These are phyloP conservation scores for Bipolaris cookei DNA, from an alignment of 2,329 filamentous ascomycete genomes.

Conservation along the genomic window DNA sequence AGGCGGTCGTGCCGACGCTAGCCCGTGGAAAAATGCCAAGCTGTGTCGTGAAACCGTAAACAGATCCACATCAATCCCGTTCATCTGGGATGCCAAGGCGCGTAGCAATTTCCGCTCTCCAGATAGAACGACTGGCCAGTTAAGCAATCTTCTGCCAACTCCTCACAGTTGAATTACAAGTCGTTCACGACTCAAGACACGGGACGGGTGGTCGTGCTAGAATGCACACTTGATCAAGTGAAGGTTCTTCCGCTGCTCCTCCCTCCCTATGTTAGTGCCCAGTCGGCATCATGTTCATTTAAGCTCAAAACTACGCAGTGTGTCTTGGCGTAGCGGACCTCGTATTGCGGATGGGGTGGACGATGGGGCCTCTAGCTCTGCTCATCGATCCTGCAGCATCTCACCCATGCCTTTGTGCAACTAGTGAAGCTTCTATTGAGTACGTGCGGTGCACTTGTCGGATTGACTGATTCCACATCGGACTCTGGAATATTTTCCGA, in stretches of 20 bases:
- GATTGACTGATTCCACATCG: neutral
- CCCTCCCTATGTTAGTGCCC: conserved; percentile 2
- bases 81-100: conserved; percentile 9
- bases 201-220: conserved; percentile 1
- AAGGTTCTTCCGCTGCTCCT: conserved; percentile 12
- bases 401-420: neutral
- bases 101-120: conserved; percentile 7
- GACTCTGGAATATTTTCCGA: neutral
- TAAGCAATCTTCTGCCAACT: conserved; percentile 8
- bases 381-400: neutral
- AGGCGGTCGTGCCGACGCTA: conserved; percentile 17
- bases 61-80: conserved; percentile 7
- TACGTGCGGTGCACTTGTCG: neutral
- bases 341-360: neutral
- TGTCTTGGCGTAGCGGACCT: conserved; percentile 6
- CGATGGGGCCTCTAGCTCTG: conserved; percentile 1
- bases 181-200: neutral
- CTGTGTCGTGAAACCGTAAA: conserved; percentile 17
- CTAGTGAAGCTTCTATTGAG: neutral
- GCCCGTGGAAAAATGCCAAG: conserved; percentile 6
- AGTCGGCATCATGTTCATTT: neutral
- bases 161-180: neutral
- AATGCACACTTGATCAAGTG: neutral
- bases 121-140: conserved; percentile 11
- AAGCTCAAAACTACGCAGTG: conserved; percentile 13